Evolutionary conservation across 2,329 filamentous ascomycete genomes (phyloP).

Genomic region (Zymoseptoria ardabiliae): DNA sequence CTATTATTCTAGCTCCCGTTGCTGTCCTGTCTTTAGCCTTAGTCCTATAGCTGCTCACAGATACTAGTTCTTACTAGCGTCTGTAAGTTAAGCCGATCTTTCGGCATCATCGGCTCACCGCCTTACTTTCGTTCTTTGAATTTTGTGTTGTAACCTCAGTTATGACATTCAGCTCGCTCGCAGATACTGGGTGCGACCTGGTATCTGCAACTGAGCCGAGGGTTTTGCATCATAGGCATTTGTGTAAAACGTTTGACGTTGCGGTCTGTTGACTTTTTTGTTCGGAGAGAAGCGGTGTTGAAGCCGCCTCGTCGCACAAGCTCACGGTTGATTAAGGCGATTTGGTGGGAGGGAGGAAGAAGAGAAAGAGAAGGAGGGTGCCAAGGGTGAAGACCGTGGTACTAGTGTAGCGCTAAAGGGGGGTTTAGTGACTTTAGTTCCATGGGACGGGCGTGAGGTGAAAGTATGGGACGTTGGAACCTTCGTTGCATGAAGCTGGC

Average conservation of each 20-base stretch:
- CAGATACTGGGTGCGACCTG: no score
- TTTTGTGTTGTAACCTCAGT: neutral
- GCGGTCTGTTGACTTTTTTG: no score
- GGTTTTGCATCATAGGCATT: no score
- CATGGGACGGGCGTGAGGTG: neutral
- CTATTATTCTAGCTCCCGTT: neutral
- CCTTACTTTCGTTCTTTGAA: neutral
- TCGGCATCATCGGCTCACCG: neutral
- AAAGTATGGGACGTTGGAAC: neutral
- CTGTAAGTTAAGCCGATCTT: neutral
- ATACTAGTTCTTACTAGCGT: neutral
- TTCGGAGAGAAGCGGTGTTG: no score
- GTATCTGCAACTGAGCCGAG: no score
- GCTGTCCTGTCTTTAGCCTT: neutral
- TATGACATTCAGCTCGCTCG: no score
- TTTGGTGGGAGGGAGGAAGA: neutral
- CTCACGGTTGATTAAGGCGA: neutral
- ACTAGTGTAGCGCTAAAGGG: neutral
- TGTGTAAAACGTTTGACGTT: no score
- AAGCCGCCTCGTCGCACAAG: no score
- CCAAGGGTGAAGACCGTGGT: neutral
- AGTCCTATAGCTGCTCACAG: neutral
- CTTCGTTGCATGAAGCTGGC: no score
- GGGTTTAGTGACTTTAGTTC: neutral
- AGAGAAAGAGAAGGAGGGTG: neutral